phyloP scores from a whole-genome alignment of 495 filamentous ascomycete genomes.

The Bathelium albidoporum region DNA sequence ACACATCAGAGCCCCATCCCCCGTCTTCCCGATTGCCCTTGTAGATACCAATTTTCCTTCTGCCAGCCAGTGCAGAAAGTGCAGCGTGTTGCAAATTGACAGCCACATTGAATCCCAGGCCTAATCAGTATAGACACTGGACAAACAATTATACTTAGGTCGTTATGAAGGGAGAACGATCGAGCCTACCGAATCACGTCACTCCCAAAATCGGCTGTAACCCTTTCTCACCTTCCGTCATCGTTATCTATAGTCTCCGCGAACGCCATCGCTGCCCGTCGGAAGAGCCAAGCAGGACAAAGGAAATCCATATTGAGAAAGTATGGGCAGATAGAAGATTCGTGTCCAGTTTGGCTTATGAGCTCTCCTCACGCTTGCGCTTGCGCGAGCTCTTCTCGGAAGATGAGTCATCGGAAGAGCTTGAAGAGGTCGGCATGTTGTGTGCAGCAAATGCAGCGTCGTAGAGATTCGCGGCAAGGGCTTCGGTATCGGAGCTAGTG shows the following conservation, averaged over 20 bases:
- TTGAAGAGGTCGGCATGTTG: neutral
- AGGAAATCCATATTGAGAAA: neutral
- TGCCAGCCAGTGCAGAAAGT: neutral
- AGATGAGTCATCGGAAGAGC: neutral
- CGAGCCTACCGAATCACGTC: neutral
- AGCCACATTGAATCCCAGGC: neutral
- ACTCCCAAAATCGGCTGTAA: neutral
- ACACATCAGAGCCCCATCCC: neutral
- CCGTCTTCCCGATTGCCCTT: neutral
- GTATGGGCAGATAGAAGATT: neutral
- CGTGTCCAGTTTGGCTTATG: neutral
- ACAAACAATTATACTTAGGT: neutral
- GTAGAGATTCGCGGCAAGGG: conserved; percentile 63
- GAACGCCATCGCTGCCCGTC: conserved; percentile 1
- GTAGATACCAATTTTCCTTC: neutral
- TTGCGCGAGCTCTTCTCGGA: neutral
- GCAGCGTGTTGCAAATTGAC: neutral
- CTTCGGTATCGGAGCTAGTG: conserved; percentile 49
- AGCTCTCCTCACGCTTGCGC: neutral
- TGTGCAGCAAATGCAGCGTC: conserved; percentile 56
- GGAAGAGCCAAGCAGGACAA: neutral
- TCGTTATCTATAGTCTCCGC: conserved; percentile 3
- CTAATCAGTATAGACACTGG: neutral
- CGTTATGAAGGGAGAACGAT: neutral
- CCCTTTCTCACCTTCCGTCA: neutral